phyloP scores from a whole-genome alignment of 768 basidiomycete genomes.

The Leccinum subgranulosum region DNA sequence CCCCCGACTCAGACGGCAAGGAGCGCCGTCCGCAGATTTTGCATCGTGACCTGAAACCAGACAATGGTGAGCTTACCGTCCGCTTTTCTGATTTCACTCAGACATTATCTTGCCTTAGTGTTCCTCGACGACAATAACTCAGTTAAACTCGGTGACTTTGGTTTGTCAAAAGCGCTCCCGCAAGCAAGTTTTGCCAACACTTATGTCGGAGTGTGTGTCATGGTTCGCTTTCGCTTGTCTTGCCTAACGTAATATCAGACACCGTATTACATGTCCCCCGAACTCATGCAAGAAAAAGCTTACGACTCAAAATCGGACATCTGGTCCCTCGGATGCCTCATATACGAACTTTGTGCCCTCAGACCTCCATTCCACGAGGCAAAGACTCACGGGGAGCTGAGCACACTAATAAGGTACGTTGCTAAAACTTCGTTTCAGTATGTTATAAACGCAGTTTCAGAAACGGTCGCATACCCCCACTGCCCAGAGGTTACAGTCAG shows the following conservation, averaged over 20 bases:
- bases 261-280: slow-evolving; percentile 99
- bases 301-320: slow-evolving; percentile 99
- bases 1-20: slow-evolving; percentile 39
- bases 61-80: slow-evolving; percentile 69
- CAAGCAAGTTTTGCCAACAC: slow-evolving; percentile 91
- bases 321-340: slow-evolving; percentile 96
- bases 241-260: slow-evolving; percentile 52
- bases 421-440: neutral
- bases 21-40: slow-evolving; percentile 72
- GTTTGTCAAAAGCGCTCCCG: slow-evolving; percentile 87
- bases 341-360: slow-evolving; percentile 93
- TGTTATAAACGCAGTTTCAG: slow-evolving; percentile 31
- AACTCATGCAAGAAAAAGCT: slow-evolving; percentile 94
- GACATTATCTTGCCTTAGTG: slow-evolving; percentile 43
- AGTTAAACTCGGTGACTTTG: slow-evolving; percentile 98
- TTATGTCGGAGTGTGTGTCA: slow-evolving; percentile 83
- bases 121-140: slow-evolving; percentile 82
- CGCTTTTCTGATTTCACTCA: neutral
- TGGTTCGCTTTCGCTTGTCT: neutral
- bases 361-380: slow-evolving; percentile 94
- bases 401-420: slow-evolving; percentile 72
- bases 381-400: slow-evolving; percentile 83
- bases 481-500: slow-evolving; percentile 81
- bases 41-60: slow-evolving; percentile 95
- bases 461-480: slow-evolving; percentile 86